Base-by-base conservation (phyloP, 2,329 filamentous ascomycete genomes). In the Curvularia sp. region DNA sequence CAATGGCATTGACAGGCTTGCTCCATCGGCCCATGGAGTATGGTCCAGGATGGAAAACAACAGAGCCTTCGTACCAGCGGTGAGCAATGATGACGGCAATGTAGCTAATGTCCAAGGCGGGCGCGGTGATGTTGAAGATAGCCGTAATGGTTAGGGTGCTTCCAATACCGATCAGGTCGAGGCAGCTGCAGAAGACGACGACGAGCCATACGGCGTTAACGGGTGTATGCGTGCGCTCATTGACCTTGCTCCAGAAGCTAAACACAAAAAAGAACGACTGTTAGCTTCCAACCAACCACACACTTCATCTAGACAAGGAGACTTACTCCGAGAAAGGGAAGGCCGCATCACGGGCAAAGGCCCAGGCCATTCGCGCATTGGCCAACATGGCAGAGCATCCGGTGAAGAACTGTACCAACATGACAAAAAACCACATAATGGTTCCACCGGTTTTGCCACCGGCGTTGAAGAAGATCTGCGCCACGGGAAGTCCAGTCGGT, bases 121-220 rank as follows among this genome's bases (percentile, higher is more conserved):
- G 79, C 1, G 80, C 80, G 47, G 78, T 80, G 53, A 81, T 76
- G 70, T 80, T 81, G 76, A 81, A 82, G 57, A 82, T 81, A 33
- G 78, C 77, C 20, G 77, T 78, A 62, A 85, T 84, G 5, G 83
- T 85, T 50, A 81, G 71, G 4, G 79, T 81, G 44, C 76, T 80
- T 42, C 83, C 83, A 43, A 85, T 80, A 2, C 80, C 83, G 60
- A 85, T 85, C 42, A 83, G 74, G 62, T 83, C 82, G 24, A 85
- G 76, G 50, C 75, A 79, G 64, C 70, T 77, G 71, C 85, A 86
- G 72, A 86, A 86, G 60, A 81, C 66, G 2, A 88, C 86, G 44
- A 88, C 84, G 49, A 88, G 83, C 86, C 86, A 88, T 54, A 89
- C 86, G 2, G 85, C 83, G 59, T 88, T 85, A 54, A 89, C 78